Base-by-base conservation (phyloP, 768 basidiomycete species). In the Rubroboletus satanas region DNA sequence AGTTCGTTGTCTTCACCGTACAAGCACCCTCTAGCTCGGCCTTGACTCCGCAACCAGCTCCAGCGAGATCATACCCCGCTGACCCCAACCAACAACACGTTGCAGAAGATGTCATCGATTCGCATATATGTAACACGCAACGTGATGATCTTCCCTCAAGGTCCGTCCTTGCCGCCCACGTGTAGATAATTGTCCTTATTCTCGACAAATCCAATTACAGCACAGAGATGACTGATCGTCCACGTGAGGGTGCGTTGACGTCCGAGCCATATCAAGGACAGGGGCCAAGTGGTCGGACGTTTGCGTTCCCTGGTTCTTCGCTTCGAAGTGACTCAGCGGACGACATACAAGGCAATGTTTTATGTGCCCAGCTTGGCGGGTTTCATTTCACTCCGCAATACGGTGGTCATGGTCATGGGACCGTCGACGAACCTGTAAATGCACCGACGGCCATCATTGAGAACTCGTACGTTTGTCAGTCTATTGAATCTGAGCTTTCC, bases 91-190 rank as follows among this genome's bases (percentile, higher is more conserved):
- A 60, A 32, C 61, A 57, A 58, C 65, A 65, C 61, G 65, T 57
- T 63, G 61, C 55, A 49, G 61, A 67, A 60, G 66, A 65, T 64
- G 67, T 63, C 67, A 68, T 65, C 55, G 58, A 59, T 59, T 54
- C 63, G 23, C 60, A 41, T 65, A 65, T 65, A 46, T 61, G 58
- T 62, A 48, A 58, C 52, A 14, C 26, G 49, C 59, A 69, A 67
- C 66, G 67, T 65, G 67, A 68, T 63, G 67, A 68, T 68, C 66
- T 65, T 67, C 68, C 61, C 63, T 61, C 68, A 65, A 65, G 67
- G 67, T 68, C 58, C 61, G 67, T 68, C 59, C 62, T 68, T 57
- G 49, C 42, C 57, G 58, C 36, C 54, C 66, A 64, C 66, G 64
- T 68, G 66, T 64, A 45, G 44, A 33, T 15, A 29, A 39, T 52